phyloP scores from a whole-genome alignment of 2,329 filamentous ascomycete species.

The Pestalotiopsis sp. region DNA sequence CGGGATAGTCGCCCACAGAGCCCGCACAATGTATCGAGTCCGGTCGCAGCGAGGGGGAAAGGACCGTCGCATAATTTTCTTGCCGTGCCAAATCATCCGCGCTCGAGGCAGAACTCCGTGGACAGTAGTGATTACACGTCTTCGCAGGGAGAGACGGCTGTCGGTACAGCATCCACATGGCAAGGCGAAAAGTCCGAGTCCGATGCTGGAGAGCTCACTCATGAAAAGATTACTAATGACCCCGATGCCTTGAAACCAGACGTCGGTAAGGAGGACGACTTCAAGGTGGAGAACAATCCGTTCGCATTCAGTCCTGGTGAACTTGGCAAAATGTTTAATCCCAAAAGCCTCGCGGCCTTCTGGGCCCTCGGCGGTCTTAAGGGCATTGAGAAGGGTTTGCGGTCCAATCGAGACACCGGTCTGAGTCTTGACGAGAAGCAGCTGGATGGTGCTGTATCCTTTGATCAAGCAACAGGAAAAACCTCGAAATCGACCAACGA shows the following conservation, averaged over 20 bases:
- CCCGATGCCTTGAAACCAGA: constrained; percentile 75
- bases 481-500: constrained; percentile 37
- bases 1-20: constrained; percentile 70
- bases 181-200: constrained; percentile 41
- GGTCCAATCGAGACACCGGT: constrained; percentile 72
- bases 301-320: constrained; percentile 87
- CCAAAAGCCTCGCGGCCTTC: constrained; percentile 83
- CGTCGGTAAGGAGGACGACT: constrained; percentile 75
- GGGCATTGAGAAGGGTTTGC: constrained; percentile 79
- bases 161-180: constrained; percentile 48
- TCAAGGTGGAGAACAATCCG: constrained; percentile 75
- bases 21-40: constrained; percentile 72
- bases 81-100: constrained; percentile 63
- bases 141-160: constrained; percentile 66
- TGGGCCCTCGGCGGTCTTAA: constrained; percentile 76
- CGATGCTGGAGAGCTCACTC: constrained; percentile 38
- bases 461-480: constrained; percentile 66
- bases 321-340: constrained; percentile 85
- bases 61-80: constrained; percentile 60
- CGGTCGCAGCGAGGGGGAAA: constrained; percentile 48
- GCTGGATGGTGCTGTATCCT: constrained; percentile 68
- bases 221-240: constrained; percentile 64
- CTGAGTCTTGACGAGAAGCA: constrained; percentile 75
- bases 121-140: constrained; percentile 66
- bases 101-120: constrained; percentile 70